phyloP scores from a whole-genome alignment of 306 rosid genomes.

The Alnus rubra region DNA sequence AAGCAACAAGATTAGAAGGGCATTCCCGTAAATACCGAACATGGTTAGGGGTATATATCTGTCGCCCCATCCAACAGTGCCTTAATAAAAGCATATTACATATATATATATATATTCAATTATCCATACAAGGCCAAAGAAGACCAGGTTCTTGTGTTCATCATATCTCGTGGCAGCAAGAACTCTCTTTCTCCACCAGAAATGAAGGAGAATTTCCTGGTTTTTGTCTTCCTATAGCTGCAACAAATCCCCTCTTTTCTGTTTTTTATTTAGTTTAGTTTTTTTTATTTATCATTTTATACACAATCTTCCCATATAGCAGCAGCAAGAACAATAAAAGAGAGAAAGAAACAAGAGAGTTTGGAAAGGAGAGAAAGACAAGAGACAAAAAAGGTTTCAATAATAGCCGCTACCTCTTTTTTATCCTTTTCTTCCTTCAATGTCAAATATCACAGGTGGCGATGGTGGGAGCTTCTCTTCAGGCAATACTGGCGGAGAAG shows the following conservation, averaged over 20 bases:
- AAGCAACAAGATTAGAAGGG: slow-evolving; percentile 32
- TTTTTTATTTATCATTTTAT: not conserved
- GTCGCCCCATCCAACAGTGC: slow-evolving; percentile 24
- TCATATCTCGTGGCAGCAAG: slow-evolving; percentile 35
- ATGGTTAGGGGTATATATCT: slow-evolving; percentile 47
- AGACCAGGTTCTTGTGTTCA: slow-evolving; percentile 49
- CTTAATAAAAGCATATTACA: slow-evolving; percentile 24
- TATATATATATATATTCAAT: slow-evolving; percentile 16
- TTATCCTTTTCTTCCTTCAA: slow-evolving; percentile 32
- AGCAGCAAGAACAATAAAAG: slow-evolving; percentile 24
- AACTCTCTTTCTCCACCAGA: slow-evolving; percentile 52
- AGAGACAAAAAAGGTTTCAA: slow-evolving; percentile 32
- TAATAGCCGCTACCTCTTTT: slow-evolving; percentile 18
- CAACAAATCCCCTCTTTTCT: slow-evolving; percentile 62
- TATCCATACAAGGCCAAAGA: slow-evolving; percentile 46
- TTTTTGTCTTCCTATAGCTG: slow-evolving; percentile 74
- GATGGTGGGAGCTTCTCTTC: slow-evolving; percentile 77
- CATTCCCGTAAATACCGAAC: slow-evolving; percentile 28
- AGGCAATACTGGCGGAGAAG: slow-evolving; percentile 50
- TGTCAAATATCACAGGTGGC: slow-evolving; percentile 82
- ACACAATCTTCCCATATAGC: slow-evolving; percentile 16
- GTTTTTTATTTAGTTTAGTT: slow-evolving; percentile 4
- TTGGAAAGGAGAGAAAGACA: slow-evolving; percentile 25
- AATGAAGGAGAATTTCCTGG: slow-evolving; percentile 76
- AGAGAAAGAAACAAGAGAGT: slow-evolving; percentile 16